Base-by-base conservation (phyloP, 768 basidiomycete species). In the Amanita molliuscula region DNA sequence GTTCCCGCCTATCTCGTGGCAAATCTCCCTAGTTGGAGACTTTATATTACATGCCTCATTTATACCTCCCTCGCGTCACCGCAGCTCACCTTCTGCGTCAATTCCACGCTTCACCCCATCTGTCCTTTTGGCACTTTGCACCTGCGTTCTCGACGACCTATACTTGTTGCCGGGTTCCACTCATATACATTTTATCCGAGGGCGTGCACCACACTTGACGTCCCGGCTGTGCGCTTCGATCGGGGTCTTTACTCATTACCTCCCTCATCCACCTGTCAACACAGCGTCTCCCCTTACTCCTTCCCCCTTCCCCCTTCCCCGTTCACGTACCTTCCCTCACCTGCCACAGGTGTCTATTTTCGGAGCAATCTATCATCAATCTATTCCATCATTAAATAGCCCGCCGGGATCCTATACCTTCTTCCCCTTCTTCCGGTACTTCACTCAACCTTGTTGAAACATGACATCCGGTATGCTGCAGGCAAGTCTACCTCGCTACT, bases 401-500 rank as follows among this genome's bases (percentile, higher is more conserved):
- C 29, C 42, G 20, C 23, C 49, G 33, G 29, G 16, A 34, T 34
- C 49, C 33, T 44, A 8, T n/a, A 18, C 38, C 26, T 43, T 25
- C 49, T 41, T 31, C 47, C 16, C 47, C 37, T 33, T 28, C 38
- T 15, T 28, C 29, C 28, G 26, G 28, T 41, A 10, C 48, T 23
- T 31, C 25, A 41, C 26, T 36, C 35, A 13, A 21, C n/a, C 37
- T 41, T 42, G 36, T 38, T 38, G 8, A 34, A 59, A 54, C 55
- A 77, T 77, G 75, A 62, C 75, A 43, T 65, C 70, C 44, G 64
- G 58, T 46, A 65, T 75, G 65, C 61, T 73, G 48, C 72, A 73
- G 64, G 74, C 74, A 59, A 55, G 66, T 57, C 31, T 29, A 38
- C 55, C n/a, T 18, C 43, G 23, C 46, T 47, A 13, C 35, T 44